phyloP scores from a whole-genome alignment of 805 yeast species.

The Ascoidea rubescens region DNA sequence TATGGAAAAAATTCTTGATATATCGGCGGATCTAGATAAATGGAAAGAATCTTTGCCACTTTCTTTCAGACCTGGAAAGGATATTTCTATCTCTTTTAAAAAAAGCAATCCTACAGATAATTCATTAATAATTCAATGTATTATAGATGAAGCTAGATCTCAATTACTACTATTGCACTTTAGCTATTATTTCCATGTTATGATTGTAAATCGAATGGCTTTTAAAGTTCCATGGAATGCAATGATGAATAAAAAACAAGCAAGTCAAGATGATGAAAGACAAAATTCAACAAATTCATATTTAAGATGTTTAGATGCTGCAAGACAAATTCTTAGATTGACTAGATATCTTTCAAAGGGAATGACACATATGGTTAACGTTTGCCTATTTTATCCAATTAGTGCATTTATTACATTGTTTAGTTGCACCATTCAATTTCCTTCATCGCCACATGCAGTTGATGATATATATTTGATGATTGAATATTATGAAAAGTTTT shows the following conservation, averaged over 20 bases:
- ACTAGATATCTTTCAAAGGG: neutral
- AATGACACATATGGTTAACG: neutral
- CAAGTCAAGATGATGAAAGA: neutral
- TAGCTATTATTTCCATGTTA: conserved; percentile 1
- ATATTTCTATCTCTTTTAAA: neutral
- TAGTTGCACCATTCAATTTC: neutral
- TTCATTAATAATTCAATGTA: neutral
- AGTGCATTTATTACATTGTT: neutral
- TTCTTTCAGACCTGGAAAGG: neutral
- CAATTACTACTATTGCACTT: neutral
- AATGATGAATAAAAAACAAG: neutral
- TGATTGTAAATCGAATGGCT: conserved; percentile 2
- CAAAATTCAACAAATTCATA: neutral
- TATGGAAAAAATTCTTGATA: neutral
- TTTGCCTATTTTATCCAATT: neutral
- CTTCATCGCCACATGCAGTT: neutral
- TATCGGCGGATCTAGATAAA: neutral
- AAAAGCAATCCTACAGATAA: neutral
- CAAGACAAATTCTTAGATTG: neutral
- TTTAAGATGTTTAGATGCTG: neutral
- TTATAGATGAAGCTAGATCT: neutral
- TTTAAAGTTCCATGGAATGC: neutral
- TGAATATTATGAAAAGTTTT: neutral
- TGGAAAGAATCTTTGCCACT: conserved; percentile 1
- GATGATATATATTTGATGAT: neutral